Conservation (phyloP, 2,329 filamentous ascomycete species). For the Stylonectria norvegica region DNA sequence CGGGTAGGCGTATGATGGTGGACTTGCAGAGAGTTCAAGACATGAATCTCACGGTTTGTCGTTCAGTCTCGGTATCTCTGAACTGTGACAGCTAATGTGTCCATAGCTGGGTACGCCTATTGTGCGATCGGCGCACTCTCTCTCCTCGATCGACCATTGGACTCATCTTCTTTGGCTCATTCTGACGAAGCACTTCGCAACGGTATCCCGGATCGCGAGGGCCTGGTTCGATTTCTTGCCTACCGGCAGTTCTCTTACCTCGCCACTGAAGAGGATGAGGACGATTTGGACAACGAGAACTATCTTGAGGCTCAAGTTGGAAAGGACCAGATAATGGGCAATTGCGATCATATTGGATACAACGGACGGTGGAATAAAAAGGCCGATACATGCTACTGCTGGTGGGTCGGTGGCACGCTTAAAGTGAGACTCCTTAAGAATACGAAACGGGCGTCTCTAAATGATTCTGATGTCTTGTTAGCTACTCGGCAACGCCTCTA, state of each 20-base stretch:
- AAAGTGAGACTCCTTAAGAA: constrained; percentile 30
- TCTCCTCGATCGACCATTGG: constrained; percentile 63
- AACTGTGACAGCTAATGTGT: constrained; percentile 9
- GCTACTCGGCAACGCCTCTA: constrained; percentile 54
- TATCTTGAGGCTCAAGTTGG: constrained; percentile 35
- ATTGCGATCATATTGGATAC: constrained; percentile 65
- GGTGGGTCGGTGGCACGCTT: constrained; percentile 76
- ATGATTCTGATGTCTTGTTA: constrained; percentile 25
- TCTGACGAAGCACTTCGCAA: constrained; percentile 31
- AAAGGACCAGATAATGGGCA: constrained; percentile 27
- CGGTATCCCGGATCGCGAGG: constrained; percentile 32
- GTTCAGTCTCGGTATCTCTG: no score
- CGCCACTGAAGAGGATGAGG: constrained; percentile 44
- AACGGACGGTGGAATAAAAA: constrained; percentile 90
- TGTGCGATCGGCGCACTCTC: constrained; percentile 77
- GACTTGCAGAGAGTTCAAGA: constrained; percentile 72
- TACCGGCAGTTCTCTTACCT: constrained; percentile 62
- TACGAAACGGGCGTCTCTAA: no score
- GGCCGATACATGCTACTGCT: constrained; percentile 92
- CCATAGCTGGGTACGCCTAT: constrained; percentile 79
- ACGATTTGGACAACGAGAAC: constrained; percentile 42
- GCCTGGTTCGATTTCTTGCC: constrained; percentile 54
- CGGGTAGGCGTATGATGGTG: constrained; percentile 74
- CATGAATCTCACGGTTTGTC: constrained; percentile 77
- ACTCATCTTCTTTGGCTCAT: constrained; percentile 18